Conservation (phyloP, 805 yeast genomes). For the Yarrowia divulgata region DNA sequence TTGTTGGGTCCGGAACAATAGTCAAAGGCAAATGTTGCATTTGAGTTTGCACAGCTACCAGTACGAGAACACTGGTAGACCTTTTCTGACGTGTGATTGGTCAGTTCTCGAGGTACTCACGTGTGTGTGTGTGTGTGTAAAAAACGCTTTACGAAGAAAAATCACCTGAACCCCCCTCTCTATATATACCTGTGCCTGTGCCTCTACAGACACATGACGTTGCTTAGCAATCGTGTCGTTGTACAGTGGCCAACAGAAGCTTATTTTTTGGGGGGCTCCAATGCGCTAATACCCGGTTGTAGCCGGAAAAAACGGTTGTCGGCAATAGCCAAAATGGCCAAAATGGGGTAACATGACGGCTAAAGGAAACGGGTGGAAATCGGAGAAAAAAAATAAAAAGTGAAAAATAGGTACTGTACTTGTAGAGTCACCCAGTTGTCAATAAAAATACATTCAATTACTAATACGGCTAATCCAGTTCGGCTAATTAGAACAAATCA, state of each 20-base stretch:
- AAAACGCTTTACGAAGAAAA: too few species aligned
- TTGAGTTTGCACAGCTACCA: neutral
- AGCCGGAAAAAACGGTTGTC: conserved; percentile 22
- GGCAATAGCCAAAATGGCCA: neutral
- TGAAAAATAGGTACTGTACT: too few species aligned
- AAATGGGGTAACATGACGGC: neutral
- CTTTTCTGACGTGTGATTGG: too few species aligned
- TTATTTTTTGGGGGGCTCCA: neutral
- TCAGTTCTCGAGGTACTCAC: neutral
- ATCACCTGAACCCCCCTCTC: neutral
- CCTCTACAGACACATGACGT: neutral
- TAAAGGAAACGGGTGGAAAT: neutral
- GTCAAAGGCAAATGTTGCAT: neutral
- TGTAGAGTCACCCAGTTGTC: too few species aligned
- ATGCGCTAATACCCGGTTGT: conserved; percentile 33
- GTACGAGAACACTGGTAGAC: too few species aligned
- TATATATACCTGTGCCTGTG: neutral
- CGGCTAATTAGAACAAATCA: conserved; percentile 14
- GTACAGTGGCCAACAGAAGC: neutral
- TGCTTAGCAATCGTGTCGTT: conserved; percentile 18
- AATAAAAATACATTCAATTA: neutral
- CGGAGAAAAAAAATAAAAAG: neutral
- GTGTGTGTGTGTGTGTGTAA: neutral
- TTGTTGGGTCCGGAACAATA: conserved; percentile 39
- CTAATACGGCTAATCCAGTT: too few species aligned